Evolutionary conservation across 306 rosid genomes (phyloP).

Genomic region (Pterocarpus santalinus): DNA sequence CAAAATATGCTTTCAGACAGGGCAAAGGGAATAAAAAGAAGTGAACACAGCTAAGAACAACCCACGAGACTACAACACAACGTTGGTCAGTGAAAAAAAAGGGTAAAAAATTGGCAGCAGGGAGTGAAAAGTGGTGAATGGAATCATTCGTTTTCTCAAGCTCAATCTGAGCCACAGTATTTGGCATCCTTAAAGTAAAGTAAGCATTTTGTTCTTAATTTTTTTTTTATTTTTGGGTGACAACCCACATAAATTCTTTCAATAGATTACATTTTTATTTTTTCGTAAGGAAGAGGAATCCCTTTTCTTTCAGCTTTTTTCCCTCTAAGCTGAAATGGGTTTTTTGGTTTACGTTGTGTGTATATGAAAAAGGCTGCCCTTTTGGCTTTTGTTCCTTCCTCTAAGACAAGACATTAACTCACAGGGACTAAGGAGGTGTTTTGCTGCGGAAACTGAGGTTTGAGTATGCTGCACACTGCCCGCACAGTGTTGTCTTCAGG

Average conservation of each 20-base stretch:
- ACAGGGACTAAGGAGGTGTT: not conserved
- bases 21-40: too few relatives aligned
- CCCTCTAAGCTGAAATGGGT: slow-evolving; percentile 7
- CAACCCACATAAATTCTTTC: not conserved
- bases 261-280: not conserved
- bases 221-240: not conserved
- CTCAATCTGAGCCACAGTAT: not conserved
- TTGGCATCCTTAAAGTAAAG: not conserved
- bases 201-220: too few relatives aligned
- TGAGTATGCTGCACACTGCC: slow-evolving; percentile 48
- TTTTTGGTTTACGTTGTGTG: not conserved
- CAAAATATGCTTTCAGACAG: too few relatives aligned
- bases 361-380: not conserved
- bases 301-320: slow-evolving; percentile 17
- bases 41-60: too few relatives aligned
- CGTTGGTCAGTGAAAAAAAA: too few relatives aligned
- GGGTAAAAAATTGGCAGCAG: too few relatives aligned
- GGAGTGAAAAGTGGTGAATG: not conserved
- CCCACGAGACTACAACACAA: too few relatives aligned
- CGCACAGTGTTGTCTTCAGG: slow-evolving; percentile 39
- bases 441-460: slow-evolving; percentile 28
- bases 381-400: too few relatives aligned
- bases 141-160: not conserved
- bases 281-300: not conserved
- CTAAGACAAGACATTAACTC: not conserved